Evolutionary conservation across 2,329 filamentous ascomycete genomes (phyloP).

Genomic region (Sporothrix humicola): DNA sequence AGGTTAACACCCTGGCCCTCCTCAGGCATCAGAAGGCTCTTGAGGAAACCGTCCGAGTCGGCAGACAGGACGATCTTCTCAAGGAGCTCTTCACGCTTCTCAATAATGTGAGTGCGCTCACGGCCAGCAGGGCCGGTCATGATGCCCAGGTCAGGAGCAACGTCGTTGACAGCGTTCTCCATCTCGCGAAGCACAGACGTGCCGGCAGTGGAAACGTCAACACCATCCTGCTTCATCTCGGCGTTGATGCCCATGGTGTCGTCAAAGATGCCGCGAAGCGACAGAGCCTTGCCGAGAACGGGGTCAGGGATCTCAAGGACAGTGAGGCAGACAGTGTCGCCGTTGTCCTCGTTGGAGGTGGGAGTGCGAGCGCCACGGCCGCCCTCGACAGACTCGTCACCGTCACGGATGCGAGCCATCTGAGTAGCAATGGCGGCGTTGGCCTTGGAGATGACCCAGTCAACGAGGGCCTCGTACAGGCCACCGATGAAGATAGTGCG

Average conservation of each 20-base stretch:
- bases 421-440: slow-evolving; percentile 83
- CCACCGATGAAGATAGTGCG: slow-evolving; percentile 81
- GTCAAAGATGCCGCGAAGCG: slow-evolving; percentile 89
- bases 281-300: slow-evolving; percentile 82
- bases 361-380: slow-evolving; percentile 64
- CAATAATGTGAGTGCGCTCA: slow-evolving; percentile 77
- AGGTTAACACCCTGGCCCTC: slow-evolving; percentile 79
- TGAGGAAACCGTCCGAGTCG: slow-evolving; percentile 82
- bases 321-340: slow-evolving; percentile 86
- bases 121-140: slow-evolving; percentile 68
- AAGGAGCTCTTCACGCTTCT: slow-evolving; percentile 80
- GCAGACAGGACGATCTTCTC: slow-evolving; percentile 86
- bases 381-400: slow-evolving; percentile 71
- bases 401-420: slow-evolving; percentile 68
- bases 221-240: slow-evolving; percentile 95
- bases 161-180: slow-evolving; percentile 77
- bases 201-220: slow-evolving; percentile 75
- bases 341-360: slow-evolving; percentile 70
- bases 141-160: slow-evolving; percentile 79
- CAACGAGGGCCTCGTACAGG: slow-evolving; percentile 90
- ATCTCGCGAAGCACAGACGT: slow-evolving; percentile 87
- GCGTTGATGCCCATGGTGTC: slow-evolving; percentile 90
- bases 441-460: slow-evolving; percentile 90
- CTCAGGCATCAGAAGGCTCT: slow-evolving; percentile 78
- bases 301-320: slow-evolving; percentile 84